These are phyloP conservation scores for Pleurotus platypus DNA, from an alignment of 768 basidiomycete genomes.

Conservation along the genomic window DNA sequence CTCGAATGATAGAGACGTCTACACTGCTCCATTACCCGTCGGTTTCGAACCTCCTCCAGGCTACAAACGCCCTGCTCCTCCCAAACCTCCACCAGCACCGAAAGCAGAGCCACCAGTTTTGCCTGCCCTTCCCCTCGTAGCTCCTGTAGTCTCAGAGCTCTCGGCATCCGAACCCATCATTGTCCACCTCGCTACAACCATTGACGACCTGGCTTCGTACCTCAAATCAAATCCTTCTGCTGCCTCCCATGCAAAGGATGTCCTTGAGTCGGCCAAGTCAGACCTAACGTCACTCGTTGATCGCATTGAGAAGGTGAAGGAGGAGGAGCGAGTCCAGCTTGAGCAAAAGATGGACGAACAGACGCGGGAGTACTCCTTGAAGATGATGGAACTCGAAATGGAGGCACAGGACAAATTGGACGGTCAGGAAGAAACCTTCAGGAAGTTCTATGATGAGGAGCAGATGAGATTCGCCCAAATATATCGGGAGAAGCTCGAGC, in stretches of 20 bases:
- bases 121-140: slow-evolving; percentile 66
- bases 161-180: slow-evolving; percentile 86
- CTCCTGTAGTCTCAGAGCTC: slow-evolving; percentile 74
- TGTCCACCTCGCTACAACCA: slow-evolving; percentile 85
- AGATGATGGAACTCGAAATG: slow-evolving; percentile 80
- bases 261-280: slow-evolving; percentile 75
- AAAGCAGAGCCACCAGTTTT: slow-evolving; percentile 15
- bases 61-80: slow-evolving; percentile 59
- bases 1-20: slow-evolving; percentile 39
- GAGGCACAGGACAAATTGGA: slow-evolving; percentile 83
- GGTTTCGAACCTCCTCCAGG: slow-evolving; percentile 95
- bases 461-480: slow-evolving; percentile 63
- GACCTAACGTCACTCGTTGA: slow-evolving; percentile 78
- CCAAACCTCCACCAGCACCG: slow-evolving; percentile 36
- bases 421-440: slow-evolving; percentile 82
- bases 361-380: slow-evolving; percentile 75
- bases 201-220: slow-evolving; percentile 87
- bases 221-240: slow-evolving; percentile 71
- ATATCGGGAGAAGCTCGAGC: slow-evolving; percentile 83
- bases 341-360: slow-evolving; percentile 73
- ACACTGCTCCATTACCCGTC: slow-evolving; percentile 76
- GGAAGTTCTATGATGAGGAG: slow-evolving; percentile 78
- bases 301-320: slow-evolving; percentile 75
- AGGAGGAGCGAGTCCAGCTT: slow-evolving; percentile 71
- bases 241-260: slow-evolving; percentile 62